phyloP scores from a whole-genome alignment of 2,329 filamentous ascomycete genomes.

The Venturia nashicola region DNA sequence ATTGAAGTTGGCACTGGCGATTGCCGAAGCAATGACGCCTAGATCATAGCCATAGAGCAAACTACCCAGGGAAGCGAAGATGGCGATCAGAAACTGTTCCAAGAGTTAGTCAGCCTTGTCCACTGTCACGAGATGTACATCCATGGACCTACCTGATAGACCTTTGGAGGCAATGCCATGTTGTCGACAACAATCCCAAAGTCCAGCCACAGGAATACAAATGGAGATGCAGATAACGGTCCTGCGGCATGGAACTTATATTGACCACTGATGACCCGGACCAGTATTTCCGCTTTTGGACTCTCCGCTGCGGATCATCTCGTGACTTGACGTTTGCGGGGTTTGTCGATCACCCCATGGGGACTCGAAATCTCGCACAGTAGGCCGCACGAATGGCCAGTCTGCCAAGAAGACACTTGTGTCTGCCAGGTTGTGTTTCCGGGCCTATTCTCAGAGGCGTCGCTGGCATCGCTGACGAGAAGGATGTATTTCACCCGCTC shows the following conservation, averaged over 20 bases:
- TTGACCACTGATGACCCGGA: not conserved
- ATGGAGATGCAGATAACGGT: not conserved
- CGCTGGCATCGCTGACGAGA: not conserved
- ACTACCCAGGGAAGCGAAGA: constrained; percentile 47
- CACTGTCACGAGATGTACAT: not conserved
- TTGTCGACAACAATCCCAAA: not conserved
- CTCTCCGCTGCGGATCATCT: not conserved
- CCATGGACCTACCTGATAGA: constrained; percentile 37
- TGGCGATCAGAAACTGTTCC: constrained; percentile 41
- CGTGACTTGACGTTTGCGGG: not conserved
- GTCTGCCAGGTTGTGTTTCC: not conserved
- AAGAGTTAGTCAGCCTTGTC: not conserved
- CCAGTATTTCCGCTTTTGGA: not conserved
- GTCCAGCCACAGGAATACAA: not conserved
- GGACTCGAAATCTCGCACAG: not conserved
- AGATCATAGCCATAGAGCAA: constrained; percentile 48
- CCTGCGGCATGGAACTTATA: not conserved
- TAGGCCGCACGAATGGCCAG: not conserved
- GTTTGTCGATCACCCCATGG: not conserved
- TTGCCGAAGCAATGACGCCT: constrained; percentile 47
- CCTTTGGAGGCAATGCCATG: constrained; percentile 45
- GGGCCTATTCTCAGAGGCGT: not conserved
- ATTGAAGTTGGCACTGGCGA: constrained; percentile 32
- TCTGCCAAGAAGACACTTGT: no score
- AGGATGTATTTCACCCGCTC: not conserved